These are phyloP conservation scores for Claviceps capensis DNA, from an alignment of 2,329 filamentous ascomycete species.

Conservation along the genomic window DNA sequence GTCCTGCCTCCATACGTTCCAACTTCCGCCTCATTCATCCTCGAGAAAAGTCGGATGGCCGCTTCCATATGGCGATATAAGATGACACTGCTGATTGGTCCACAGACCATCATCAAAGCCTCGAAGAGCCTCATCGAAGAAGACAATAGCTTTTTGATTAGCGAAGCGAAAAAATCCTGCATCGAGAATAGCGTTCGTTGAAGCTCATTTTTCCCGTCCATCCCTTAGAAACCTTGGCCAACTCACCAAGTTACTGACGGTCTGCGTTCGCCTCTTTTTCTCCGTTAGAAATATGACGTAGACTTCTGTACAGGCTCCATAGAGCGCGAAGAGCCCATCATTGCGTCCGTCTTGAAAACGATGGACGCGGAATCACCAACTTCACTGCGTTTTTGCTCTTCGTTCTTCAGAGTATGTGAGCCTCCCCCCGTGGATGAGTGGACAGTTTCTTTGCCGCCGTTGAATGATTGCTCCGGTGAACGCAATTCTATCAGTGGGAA, in stretches of 20 bases:
- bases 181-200: conserved; percentile 12
- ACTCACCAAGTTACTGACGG: background rate
- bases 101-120: conserved; percentile 7
- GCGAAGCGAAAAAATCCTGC: conserved; percentile 15
- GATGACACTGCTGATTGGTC: background rate
- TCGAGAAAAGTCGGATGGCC: background rate
- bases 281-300: conserved; percentile 28
- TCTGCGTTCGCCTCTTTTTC: background rate
- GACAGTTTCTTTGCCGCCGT: conserved; percentile 27
- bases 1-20: background rate
- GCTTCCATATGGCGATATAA: background rate
- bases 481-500: conserved; percentile 25
- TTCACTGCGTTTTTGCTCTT: conserved; percentile 36
- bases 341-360: conserved; percentile 32
- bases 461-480: conserved; percentile 17
- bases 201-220: background rate
- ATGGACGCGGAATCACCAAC: conserved; percentile 34
- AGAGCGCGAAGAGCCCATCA: conserved; percentile 34
- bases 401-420: conserved; percentile 36
- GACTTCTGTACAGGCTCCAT: conserved; percentile 41
- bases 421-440: conserved; percentile 30
- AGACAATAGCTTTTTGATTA: conserved; percentile 25
- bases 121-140: conserved; percentile 28
- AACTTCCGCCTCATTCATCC: background rate
- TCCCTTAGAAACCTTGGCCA: no score